Evolutionary conservation across 331 rosid species (phyloP).

Genomic region (Saraca asoca): DNA sequence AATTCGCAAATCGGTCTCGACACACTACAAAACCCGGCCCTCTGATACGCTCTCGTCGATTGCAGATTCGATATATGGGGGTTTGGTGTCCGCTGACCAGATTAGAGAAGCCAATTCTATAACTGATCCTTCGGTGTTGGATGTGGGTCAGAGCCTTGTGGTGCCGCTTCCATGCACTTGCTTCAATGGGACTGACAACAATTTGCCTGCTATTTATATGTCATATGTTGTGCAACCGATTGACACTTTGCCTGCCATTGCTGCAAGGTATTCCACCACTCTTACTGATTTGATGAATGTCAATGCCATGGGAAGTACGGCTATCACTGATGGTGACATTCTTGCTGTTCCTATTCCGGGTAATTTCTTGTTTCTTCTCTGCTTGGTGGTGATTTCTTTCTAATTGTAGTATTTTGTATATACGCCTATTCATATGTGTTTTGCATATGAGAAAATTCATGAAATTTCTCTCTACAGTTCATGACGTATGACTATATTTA

Average conservation of each 20-base stretch:
- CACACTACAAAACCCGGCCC: constrained; percentile 76
- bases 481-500: background rate
- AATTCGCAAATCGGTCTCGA: constrained; percentile 80
- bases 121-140: constrained; percentile 70
- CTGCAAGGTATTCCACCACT: constrained; percentile 74
- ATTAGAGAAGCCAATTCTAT: constrained; percentile 84
- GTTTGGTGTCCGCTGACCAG: constrained; percentile 90
- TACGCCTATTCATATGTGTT: background rate
- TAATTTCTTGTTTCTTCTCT: constrained; percentile 25
- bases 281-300: constrained; percentile 96
- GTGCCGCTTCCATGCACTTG: constrained; percentile 98
- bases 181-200: constrained; percentile 90
- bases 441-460: background rate
- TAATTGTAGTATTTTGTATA: too few relatives aligned
- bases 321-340: constrained; percentile 71
- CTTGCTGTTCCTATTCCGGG: constrained; percentile 91
- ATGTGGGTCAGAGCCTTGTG: constrained; percentile 74
- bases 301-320: constrained; percentile 82
- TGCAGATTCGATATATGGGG: constrained; percentile 73
- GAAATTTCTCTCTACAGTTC: background rate
- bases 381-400: background rate
- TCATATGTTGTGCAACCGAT: constrained; percentile 77
- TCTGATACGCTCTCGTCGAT: constrained; percentile 79
- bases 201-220: constrained; percentile 80
- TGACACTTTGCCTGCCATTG: constrained; percentile 73